Evolutionary conservation across 148 eudicot species (phyloP).

Genomic region (Nyssa sinensis): DNA sequence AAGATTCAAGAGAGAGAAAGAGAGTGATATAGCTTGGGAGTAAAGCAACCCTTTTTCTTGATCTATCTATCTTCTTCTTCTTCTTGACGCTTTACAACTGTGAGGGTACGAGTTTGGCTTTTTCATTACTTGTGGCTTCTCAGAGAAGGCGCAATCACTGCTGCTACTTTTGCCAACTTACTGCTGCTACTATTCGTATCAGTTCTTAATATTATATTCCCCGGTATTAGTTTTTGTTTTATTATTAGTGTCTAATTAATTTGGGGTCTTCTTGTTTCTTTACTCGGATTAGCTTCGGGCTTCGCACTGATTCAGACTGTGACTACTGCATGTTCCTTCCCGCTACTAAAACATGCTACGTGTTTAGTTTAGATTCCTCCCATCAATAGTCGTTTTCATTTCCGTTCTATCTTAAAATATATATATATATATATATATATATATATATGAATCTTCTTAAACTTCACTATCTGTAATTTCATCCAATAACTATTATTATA

Average conservation of each 20-base stretch:
- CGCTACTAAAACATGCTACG: no score
- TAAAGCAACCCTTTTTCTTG: not conserved
- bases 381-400: no score
- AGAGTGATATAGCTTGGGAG: slow-evolving; percentile 3
- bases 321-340: no score
- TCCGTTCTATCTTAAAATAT: no score
- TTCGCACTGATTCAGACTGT: no score
- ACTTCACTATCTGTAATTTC: no score
- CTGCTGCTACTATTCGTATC: not conserved
- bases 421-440: no score
- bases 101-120: not conserved
- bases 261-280: slow-evolving; percentile 8
- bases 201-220: not conserved
- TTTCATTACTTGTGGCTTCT: slow-evolving; percentile 1
- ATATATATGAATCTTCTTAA: no score
- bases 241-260: not conserved
- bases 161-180: slow-evolving; percentile 6
- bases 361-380: no score
- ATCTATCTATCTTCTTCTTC: slow-evolving; percentile 14
- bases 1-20: slow-evolving; percentile 18
- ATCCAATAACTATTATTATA: no score
- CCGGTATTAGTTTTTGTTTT: not conserved
- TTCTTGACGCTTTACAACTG: not conserved
- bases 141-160: slow-evolving; percentile 5
- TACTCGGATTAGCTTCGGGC: slow-evolving; percentile 38